phyloP scores from a whole-genome alignment of 2,329 filamentous ascomycete species.

The Dactylellina parvicollis region DNA sequence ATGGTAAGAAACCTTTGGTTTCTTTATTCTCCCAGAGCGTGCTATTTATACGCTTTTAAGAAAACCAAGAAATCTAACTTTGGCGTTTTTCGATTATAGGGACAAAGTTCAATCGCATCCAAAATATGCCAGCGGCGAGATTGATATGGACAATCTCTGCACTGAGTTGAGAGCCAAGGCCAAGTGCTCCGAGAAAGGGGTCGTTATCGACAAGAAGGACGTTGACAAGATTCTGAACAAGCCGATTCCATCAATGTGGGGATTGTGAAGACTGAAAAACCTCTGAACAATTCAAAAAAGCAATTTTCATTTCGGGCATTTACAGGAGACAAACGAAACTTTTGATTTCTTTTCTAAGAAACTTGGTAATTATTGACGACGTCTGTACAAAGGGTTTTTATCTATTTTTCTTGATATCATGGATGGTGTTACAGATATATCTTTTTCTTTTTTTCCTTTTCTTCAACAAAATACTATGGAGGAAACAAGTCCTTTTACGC shows the following conservation, averaged over 20 bases:
- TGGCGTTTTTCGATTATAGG: conserved; percentile 66
- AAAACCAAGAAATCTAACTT: conserved; percentile 49
- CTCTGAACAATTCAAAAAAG: conserved; percentile 18
- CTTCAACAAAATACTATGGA: conserved; percentile 41
- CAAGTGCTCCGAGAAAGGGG: conserved; percentile 89
- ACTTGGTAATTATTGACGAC: conserved; percentile 48
- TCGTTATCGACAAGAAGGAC: conserved; percentile 87
- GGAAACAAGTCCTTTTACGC: conserved; percentile 26
- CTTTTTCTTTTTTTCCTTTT: conserved; percentile 10
- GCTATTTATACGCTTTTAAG: conserved; percentile 41
- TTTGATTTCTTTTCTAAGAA: conserved; percentile 29
- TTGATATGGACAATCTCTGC: conserved; percentile 92
- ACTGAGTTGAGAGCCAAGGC: conserved; percentile 94
- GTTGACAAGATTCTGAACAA: conserved; percentile 69
- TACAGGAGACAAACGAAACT: conserved; percentile 47
- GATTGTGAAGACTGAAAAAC: conserved; percentile 28
- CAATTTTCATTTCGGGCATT: conserved; percentile 33
- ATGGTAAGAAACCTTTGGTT: conserved; percentile 72
- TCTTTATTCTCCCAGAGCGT: background rate
- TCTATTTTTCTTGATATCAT: conserved; percentile 45
- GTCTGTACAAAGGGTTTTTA: conserved; percentile 52
- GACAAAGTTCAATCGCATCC: conserved; percentile 68
- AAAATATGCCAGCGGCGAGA: conserved; percentile 86
- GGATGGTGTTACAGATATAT: conserved; percentile 38
- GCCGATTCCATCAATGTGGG: conserved; percentile 53